Base-by-base conservation (phyloP, 306 rosid genomes). In the Arachis hypogaea region DNA sequence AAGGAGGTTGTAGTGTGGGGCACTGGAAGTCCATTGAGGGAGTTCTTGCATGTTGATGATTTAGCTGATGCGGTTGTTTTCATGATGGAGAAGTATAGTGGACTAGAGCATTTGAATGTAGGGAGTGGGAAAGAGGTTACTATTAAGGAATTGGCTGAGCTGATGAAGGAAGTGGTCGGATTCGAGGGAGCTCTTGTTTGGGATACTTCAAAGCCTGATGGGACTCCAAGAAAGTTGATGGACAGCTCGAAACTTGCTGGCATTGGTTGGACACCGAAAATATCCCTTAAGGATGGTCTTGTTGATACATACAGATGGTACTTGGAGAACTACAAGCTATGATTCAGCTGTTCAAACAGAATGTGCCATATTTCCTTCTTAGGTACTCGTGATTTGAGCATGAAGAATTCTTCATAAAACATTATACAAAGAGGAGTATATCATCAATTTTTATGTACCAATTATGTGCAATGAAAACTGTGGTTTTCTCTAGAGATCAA, bases 1-100 rank as follows among this genome's bases (percentile, higher is more conserved):
- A 87, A 89, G 84, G 97, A 89, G 75, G 98, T 93, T 69, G 98
- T 93, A 59, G 98, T 93, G 36, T 93, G 98, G 98, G 98, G 98
- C 33, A 82, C 88, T 0, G 98, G 98, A 9, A 88, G 97, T 78
- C 99, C 99, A 6, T 55, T 89, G 78, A 85, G 99, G 80, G 99
- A 94, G 90, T 94, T 94, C 72, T 76, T 94, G 73, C 99, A 94
- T 45, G 99, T 91, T 7, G 97, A 92, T 5, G 98, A 94, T 76
- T 66, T 94, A 73, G 96, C 98, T 0, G 97, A 89, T 2, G 97
- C 93, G 0, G 86, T 83, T 47, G 95, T 87, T 47, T 92, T 94
- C 66, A 59, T 92, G 86, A 85, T 94, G 96, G 95, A 85, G 29
- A 80, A 75, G 42, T 94, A 94, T 14, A 86, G 93, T 74, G 97